Evolutionary conservation across 1,284 basidiomycete genomes (phyloP), one percentile per base, ranked within the genome.

Genomic region (Trichosporon inkin): DNA sequence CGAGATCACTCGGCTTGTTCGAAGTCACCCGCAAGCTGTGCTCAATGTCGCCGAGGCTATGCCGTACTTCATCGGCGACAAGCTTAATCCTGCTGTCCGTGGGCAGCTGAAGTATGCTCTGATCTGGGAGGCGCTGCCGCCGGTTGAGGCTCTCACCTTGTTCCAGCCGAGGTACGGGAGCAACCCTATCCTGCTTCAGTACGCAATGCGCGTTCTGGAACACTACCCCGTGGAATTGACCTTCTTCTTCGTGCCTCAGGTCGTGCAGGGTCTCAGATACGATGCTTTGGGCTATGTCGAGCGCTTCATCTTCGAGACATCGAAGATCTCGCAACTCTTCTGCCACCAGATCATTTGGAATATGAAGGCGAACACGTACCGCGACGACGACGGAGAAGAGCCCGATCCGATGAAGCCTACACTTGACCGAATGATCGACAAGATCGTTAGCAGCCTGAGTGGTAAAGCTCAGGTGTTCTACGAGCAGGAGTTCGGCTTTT

Each of bases 271-370:
- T 3, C 82, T 99, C 17, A 87, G 93, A 11, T 85, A 88, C 58
- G 93, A 97, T 71, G 85, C 87, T 19, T 82, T 92, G 7, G 94
- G 92, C 52, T 99, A 99, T 77, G 92, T 99, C 28, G 86, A 89
- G 65, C 86, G 88, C 28, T 99, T 98, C 82, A 93, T 99, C 71
- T 94, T 94, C 68, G 93, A 98, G 79, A 97, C 95, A 0, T 90
- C 94, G 11, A 95, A 93, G 79, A 92, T 99, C 64, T 98, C 94
- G 4, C 95, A 97, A 77, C 80, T 94, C 10, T 99, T 99, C 82
- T 99, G 96, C 73, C 96, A 99, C 77, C 96, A 99, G 80, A 99
- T 99, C 65, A 92, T 99, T 66, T 99, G 96, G 96, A 99, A 99
- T 77, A 99, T 99, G 96, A 96, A 96, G 73, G 96, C 96, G 5